These are phyloP conservation scores for Phytophthora cryptogea DNA, from an alignment of 352 stramenopile genomes.

Conservation along the genomic window DNA sequence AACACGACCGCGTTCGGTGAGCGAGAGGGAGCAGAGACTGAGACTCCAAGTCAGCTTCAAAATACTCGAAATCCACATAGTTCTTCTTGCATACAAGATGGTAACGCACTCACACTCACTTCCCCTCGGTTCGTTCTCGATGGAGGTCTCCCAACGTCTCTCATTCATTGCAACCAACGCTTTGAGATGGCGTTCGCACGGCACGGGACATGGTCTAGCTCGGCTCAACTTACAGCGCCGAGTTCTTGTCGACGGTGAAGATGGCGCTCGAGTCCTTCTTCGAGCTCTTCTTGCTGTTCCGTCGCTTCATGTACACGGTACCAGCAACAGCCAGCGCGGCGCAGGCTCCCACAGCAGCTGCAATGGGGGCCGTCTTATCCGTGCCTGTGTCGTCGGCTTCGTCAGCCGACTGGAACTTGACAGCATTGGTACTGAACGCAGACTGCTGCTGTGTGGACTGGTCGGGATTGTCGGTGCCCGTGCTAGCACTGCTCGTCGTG, in stretches of 20 bases:
- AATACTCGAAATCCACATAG: conserved; percentile 40
- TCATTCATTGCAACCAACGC: conserved; percentile 42
- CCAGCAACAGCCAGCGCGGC: conserved; percentile 54
- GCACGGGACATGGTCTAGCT: conserved; percentile 31
- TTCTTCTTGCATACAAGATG: conserved; percentile 43
- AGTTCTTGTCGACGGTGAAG: conserved; percentile 83
- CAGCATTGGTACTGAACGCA: conserved; percentile 37
- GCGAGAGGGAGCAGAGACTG: conserved; percentile 34
- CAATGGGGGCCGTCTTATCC: conserved; percentile 19
- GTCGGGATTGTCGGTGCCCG: not conserved
- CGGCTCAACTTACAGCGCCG: conserved; percentile 54
- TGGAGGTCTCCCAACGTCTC: conserved; percentile 33
- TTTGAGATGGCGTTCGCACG: conserved; percentile 28
- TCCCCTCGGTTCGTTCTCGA: conserved; percentile 31
- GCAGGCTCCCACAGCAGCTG: conserved; percentile 41
- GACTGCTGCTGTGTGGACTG: conserved; percentile 22
- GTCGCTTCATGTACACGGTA: conserved; percentile 69
- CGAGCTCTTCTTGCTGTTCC: conserved; percentile 53
- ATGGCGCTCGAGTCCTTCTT: conserved; percentile 51
- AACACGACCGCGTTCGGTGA: conserved; percentile 34
- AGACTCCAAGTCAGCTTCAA: conserved; percentile 28
- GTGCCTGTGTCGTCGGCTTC: conserved; percentile 1
- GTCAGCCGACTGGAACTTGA: conserved; percentile 47
- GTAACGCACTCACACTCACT: conserved; percentile 40
- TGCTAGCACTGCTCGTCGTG: conserved; percentile 11